These are phyloP conservation scores for Populus nigra DNA, from an alignment of 345 rosid genomes.

Conservation along the genomic window DNA sequence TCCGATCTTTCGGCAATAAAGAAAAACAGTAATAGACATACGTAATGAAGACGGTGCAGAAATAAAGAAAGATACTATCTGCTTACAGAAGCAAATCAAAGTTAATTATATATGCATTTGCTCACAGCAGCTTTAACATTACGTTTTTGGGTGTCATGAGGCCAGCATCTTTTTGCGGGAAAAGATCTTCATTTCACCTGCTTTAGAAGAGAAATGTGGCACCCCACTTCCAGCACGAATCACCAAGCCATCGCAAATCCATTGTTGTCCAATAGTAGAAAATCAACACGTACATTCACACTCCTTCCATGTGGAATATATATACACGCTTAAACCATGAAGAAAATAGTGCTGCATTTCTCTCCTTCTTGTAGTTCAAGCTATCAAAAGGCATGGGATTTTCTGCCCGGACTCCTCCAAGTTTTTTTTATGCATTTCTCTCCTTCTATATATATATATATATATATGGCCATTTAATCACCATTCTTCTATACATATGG, in stretches of 20 bases:
- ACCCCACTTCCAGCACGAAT: not conserved
- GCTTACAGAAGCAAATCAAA: slow-evolving; percentile 3
- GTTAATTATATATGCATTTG: not conserved
- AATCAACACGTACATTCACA: too few species aligned
- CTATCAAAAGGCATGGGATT: not conserved
- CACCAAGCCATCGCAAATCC: not conserved
- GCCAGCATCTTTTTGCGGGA: not conserved
- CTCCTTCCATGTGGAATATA: too few species aligned
- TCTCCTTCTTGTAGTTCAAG: not conserved
- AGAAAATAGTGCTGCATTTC: too few species aligned
- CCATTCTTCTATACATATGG: not conserved
- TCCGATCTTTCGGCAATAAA: slow-evolving; percentile 17
- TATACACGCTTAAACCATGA: too few species aligned
- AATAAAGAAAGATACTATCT: slow-evolving; percentile 14
- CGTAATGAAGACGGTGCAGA: slow-evolving; percentile 19
- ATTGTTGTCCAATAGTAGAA: too few species aligned
- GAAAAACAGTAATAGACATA: not conserved
- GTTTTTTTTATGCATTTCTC: not conserved
- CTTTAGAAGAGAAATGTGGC: not conserved
- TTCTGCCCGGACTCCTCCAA: not conserved
- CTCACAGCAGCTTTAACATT: not conserved
- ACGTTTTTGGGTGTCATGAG: not conserved
- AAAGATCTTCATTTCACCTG: not conserved
- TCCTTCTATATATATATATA: too few species aligned
- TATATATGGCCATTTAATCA: not conserved